Evolutionary conservation across 768 basidiomycete genomes (phyloP).

Genomic region (Suillus variegatus): DNA sequence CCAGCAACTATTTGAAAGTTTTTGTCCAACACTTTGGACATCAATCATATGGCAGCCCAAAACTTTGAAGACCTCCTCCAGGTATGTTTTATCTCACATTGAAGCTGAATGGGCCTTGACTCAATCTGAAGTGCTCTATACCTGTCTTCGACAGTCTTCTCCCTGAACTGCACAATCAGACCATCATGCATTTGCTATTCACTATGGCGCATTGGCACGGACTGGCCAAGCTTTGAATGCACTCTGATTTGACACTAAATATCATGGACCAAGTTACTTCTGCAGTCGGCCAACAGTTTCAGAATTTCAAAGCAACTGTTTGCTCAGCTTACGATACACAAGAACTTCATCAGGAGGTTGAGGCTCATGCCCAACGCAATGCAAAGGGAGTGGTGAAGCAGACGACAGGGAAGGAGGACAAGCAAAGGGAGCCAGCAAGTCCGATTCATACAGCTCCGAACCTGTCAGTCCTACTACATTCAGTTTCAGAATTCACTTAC

Average conservation of each 20-base stretch:
- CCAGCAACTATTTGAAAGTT: slow-evolving; percentile 31
- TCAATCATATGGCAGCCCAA: slow-evolving; percentile 37
- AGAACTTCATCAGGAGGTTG: slow-evolving; percentile 31
- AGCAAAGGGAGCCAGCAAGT: too few species aligned
- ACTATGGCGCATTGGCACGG: slow-evolving; percentile 35
- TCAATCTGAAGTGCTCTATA: slow-evolving; percentile 28
- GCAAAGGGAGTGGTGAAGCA: too few species aligned
- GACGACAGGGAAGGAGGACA: too few species aligned
- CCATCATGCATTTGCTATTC: slow-evolving; percentile 28
- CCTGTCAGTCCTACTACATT: too few species aligned
- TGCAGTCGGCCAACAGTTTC: slow-evolving; percentile 23
- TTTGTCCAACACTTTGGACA: slow-evolving; percentile 29
- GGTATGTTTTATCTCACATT: not conserved
- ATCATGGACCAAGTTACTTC: slow-evolving; percentile 24
- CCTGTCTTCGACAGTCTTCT: slow-evolving; percentile 41
- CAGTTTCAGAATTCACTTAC: too few species aligned
- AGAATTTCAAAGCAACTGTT: slow-evolving; percentile 21
- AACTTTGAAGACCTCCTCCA: slow-evolving; percentile 39
- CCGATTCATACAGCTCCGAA: too few species aligned
- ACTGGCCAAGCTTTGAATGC: slow-evolving; percentile 35
- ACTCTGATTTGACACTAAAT: slow-evolving; percentile 23
- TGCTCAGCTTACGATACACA: slow-evolving; percentile 28
- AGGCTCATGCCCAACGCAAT: slow-evolving; percentile 20
- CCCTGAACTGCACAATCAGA: slow-evolving; percentile 21
- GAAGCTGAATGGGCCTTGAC: not conserved